Percentiles rank a stretch among this genome's conserved stretches.
Evolutionary conservation across 495 filamentous ascomycete genomes (phyloP).

Genomic region (Jackrogersella minutella): DNA sequence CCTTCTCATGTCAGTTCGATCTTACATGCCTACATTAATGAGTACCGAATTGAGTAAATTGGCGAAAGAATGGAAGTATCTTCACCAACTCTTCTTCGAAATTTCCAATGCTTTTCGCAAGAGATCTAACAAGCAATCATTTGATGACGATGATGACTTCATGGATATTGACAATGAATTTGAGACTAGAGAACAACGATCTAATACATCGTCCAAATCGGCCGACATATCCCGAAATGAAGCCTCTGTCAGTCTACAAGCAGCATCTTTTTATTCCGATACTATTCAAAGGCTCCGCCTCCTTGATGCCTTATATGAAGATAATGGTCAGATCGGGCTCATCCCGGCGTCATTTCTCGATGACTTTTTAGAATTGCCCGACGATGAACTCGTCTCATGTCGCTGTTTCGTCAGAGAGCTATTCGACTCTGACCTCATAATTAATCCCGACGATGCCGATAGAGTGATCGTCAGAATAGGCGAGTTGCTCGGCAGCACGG

Average conservation of each 20-base stretch:
- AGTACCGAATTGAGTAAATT: conserved; percentile 43
- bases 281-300: conserved; percentile 51
- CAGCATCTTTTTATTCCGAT: conserved; percentile 58
- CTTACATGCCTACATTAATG: conserved; percentile 50
- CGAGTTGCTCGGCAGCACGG: conserved; percentile 67
- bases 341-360: conserved; percentile 59
- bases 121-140: conserved; percentile 39
- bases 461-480: conserved; percentile 58
- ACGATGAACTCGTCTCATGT: conserved; percentile 67
- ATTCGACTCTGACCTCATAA: conserved; percentile 53
- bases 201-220: conserved; percentile 44
- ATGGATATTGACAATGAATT: conserved; percentile 86
- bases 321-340: conserved; percentile 47
- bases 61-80: conserved; percentile 42
- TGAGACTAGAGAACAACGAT: conserved; percentile 61
- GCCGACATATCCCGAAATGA: conserved; percentile 57
- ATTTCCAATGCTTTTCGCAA: conserved; percentile 58
- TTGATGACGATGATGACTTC: conserved; percentile 54
- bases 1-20: conserved; percentile 45
- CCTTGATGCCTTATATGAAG: conserved; percentile 49
- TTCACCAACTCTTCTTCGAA: conserved; percentile 51
- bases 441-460: conserved; percentile 51
- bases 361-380: conserved; percentile 64
- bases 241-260: conserved; percentile 53
- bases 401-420: conserved; percentile 61